phyloP scores from a whole-genome alignment of 345 rosid species.

The Eucalyptus viminalis region DNA sequence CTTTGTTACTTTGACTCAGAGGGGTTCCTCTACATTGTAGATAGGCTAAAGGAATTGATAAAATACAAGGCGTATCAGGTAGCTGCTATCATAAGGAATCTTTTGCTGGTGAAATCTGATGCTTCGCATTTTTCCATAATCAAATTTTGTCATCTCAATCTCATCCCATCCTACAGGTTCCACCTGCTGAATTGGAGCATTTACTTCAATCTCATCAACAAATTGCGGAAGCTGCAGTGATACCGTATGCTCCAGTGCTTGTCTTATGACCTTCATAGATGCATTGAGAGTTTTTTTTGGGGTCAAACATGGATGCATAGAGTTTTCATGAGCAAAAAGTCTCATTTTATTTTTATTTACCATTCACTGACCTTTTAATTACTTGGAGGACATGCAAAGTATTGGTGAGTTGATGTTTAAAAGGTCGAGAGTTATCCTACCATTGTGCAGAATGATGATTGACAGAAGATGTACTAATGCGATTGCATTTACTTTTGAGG shows the following conservation, averaged over 20 bases:
- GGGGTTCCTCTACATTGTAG: slow-evolving; percentile 68
- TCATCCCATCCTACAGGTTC: slow-evolving; percentile 39
- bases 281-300: background rate
- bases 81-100: background rate
- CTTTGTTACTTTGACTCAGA: slow-evolving; percentile 70
- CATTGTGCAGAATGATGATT: background rate
- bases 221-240: slow-evolving; percentile 79
- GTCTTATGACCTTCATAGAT: background rate
- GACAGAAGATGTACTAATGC: background rate
- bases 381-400: background rate
- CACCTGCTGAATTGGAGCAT: slow-evolving; percentile 88
- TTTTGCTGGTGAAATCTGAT: background rate
- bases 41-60: slow-evolving; percentile 85
- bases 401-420: background rate
- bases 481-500: background rate
- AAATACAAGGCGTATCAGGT: slow-evolving; percentile 98
- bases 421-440: background rate
- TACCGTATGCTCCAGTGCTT: slow-evolving; percentile 47
- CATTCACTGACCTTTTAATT: background rate
- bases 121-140: background rate
- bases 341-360: background rate
- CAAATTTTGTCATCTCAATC: background rate
- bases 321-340: background rate
- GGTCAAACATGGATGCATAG: background rate
- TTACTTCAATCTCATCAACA: slow-evolving; percentile 64